Evolutionary conservation across 768 basidiomycete species (phyloP).

Genomic region (Amanita subjunquillea): DNA sequence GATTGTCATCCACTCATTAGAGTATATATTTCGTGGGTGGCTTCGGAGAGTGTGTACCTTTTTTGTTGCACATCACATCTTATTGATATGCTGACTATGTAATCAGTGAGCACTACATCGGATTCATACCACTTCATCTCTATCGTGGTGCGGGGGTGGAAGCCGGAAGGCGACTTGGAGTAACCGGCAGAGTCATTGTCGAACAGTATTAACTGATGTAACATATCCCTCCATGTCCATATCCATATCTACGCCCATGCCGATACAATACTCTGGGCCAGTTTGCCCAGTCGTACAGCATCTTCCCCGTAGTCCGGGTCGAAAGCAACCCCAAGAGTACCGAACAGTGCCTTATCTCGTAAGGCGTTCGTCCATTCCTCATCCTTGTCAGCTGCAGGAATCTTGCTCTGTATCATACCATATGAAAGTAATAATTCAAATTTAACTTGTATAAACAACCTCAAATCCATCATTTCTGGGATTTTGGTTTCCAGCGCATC

Average conservation of each 20-base stretch:
- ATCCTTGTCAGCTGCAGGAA: slow-evolving; percentile 18
- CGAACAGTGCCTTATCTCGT: slow-evolving; percentile 14
- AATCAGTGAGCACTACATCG: slow-evolving; percentile 36
- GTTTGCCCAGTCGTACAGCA: slow-evolving; percentile 3
- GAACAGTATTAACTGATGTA: slow-evolving; percentile 1
- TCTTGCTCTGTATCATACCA: slow-evolving; percentile 21
- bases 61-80: no score
- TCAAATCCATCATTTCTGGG: not conserved
- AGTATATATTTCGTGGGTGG: slow-evolving; percentile 44
- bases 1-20: slow-evolving; percentile 14
- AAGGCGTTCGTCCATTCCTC: slow-evolving; percentile 21
- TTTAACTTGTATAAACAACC: slow-evolving; percentile 18
- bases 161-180: not conserved
- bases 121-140: slow-evolving; percentile 34
- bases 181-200: slow-evolving; percentile 7
- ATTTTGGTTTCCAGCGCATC: not conserved
- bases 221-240: not conserved
- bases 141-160: slow-evolving; percentile 23
- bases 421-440: slow-evolving; percentile 29
- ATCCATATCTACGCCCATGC: not conserved
- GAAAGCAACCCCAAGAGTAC: slow-evolving; percentile 13
- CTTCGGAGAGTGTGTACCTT: slow-evolving; percentile 32
- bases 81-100: not conserved
- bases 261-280: slow-evolving; percentile 3
- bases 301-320: slow-evolving; percentile 6